These are phyloP conservation scores for Macrophomina tecta DNA, from an alignment of 2,329 filamentous ascomycete genomes.

Conservation along the genomic window DNA sequence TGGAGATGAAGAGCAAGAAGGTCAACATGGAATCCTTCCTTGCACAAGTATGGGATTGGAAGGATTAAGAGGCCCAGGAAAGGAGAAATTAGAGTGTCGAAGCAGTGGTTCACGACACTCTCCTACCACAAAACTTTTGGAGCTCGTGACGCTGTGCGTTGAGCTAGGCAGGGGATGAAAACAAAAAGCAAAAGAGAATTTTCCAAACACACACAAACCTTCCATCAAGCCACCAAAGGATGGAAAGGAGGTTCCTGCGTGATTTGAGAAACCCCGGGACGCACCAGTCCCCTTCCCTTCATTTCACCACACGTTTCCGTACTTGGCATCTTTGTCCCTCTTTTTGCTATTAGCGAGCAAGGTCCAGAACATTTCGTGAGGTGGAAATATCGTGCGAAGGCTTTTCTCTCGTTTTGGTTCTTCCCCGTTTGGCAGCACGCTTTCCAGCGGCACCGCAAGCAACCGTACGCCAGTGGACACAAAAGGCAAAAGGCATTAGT, in stretches of 20 bases:
- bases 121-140: background rate
- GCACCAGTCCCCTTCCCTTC: background rate
- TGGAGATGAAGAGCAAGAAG: slow-evolving; percentile 92
- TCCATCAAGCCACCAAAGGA: background rate
- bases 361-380: background rate
- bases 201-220: background rate
- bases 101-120: background rate
- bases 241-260: background rate
- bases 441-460: background rate
- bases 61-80: slow-evolving; percentile 59
- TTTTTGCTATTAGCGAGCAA: background rate
- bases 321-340: background rate
- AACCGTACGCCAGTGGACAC: background rate
- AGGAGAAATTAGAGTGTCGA: background rate
- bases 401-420: background rate
- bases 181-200: background rate
- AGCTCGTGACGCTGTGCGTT: slow-evolving; percentile 22
- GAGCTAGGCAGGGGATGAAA: slow-evolving; percentile 15
- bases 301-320: background rate
- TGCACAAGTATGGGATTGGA: slow-evolving; percentile 96
- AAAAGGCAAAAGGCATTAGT: slow-evolving; percentile 15
- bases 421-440: background rate
- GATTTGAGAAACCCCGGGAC: background rate
- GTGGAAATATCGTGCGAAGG: background rate
- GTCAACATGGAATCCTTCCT: slow-evolving; percentile 98